Conservation (phyloP, 1,284 basidiomycete species). For the Malassezia equina region DNA sequence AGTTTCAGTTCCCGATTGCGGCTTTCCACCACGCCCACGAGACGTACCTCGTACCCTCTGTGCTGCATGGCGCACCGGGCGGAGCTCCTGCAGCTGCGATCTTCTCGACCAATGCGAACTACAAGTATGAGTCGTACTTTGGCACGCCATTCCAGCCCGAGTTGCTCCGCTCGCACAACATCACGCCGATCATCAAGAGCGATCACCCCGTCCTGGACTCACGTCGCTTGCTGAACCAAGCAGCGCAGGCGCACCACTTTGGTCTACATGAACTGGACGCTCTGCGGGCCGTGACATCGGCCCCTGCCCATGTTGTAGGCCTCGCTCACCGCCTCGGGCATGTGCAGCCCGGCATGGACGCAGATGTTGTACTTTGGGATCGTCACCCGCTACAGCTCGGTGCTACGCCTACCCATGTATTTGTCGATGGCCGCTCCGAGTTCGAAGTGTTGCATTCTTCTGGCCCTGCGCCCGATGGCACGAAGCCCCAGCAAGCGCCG, state of each 20-base stretch:
- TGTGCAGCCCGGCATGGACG: slow-evolving; percentile 56
- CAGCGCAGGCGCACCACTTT: slow-evolving; percentile 73
- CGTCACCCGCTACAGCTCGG: slow-evolving; percentile 62
- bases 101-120: slow-evolving; percentile 63
- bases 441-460: slow-evolving; percentile 13
- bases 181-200: slow-evolving; percentile 60
- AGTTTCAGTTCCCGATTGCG: slow-evolving; percentile 60
- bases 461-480: not conserved
- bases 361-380: slow-evolving; percentile 78
- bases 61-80: slow-evolving; percentile 62
- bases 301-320: slow-evolving; percentile 66
- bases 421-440: slow-evolving; percentile 57
- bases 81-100: slow-evolving; percentile 61
- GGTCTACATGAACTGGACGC: slow-evolving; percentile 54
- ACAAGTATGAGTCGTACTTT: slow-evolving; percentile 75
- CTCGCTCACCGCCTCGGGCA: slow-evolving; percentile 71
- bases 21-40: slow-evolving; percentile 75
- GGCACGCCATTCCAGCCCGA: slow-evolving; percentile 74
- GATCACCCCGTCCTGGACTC: slow-evolving; percentile 67
- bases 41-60: slow-evolving; percentile 69
- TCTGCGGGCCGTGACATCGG: slow-evolving; percentile 64
- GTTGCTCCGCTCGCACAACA: slow-evolving; percentile 61
- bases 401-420: slow-evolving; percentile 54
- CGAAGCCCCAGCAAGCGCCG: not conserved
- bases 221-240: slow-evolving; percentile 69